Percentiles rank a stretch among this genome's conserved stretches.
Evolutionary conservation across 805 yeast genomes (phyloP).

Genomic region (Priceomyces fermenticarens): DNA sequence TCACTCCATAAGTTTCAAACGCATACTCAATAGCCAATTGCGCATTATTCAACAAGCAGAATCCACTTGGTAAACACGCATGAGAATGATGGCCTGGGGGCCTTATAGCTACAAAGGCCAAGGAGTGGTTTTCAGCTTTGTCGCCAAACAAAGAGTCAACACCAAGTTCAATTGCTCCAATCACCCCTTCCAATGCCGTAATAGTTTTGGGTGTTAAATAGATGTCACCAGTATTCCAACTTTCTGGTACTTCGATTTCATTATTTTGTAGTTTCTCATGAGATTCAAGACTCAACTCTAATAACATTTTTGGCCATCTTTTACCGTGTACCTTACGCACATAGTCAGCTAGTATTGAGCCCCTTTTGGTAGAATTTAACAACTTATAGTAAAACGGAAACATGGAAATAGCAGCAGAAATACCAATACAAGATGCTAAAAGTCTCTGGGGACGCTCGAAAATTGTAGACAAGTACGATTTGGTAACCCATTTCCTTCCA

Average conservation of each 20-base stretch:
- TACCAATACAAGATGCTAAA: constrained; percentile 73
- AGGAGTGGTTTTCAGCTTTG: constrained; percentile 23
- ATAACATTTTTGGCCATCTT: constrained; percentile 64
- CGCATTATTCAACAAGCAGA: constrained; percentile 77
- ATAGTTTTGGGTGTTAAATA: constrained; percentile 66
- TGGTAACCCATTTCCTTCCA: constrained; percentile 74
- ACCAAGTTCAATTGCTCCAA: constrained; percentile 73
- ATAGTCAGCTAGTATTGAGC: constrained; percentile 54
- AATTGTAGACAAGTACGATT: constrained; percentile 60
- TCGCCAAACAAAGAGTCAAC: constrained; percentile 45
- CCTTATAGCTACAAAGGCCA: constrained; percentile 65
- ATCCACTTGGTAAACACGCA: constrained; percentile 80
- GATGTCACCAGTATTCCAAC: constrained; percentile 83
- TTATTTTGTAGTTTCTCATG: constrained; percentile 49
- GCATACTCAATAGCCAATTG: constrained; percentile 83
- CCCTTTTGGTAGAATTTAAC: constrained; percentile 43
- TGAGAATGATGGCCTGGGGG: constrained; percentile 91
- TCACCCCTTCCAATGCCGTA: constrained; percentile 70
- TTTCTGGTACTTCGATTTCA: constrained; percentile 70
- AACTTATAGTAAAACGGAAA: constrained; percentile 58
- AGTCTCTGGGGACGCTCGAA: constrained; percentile 83
- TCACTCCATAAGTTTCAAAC: constrained; percentile 53
- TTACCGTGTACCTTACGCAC: constrained; percentile 69
- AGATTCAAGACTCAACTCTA: constrained; percentile 58
- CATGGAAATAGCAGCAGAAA: constrained; percentile 70